Conservation (phyloP, 225 moss, liverwort and hornwort species). For the Polytrichum formosum region DNA sequence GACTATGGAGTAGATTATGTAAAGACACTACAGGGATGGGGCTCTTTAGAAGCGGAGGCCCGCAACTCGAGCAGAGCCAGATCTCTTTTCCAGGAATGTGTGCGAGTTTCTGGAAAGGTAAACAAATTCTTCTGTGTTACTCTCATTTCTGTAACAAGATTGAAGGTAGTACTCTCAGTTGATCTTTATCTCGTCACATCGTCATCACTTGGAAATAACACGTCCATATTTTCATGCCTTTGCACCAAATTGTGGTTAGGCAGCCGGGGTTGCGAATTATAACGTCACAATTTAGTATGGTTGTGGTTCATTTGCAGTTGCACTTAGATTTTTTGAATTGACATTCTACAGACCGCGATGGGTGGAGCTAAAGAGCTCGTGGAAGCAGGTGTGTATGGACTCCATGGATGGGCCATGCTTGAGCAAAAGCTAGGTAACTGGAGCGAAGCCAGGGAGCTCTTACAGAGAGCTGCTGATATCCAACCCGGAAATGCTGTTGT, state of each 20-base stretch:
- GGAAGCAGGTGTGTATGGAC: conserved; percentile 75
- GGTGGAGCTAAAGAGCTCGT: conserved; percentile 41
- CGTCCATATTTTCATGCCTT: too few relatives aligned
- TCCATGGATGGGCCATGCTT: conserved; percentile 90
- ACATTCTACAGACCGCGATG: conserved; percentile 51
- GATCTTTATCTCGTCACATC: too few relatives aligned
- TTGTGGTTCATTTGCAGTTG: too few relatives aligned
- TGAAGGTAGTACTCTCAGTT: too few relatives aligned
- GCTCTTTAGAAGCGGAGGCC: conserved; percentile 72
- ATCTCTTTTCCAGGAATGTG: conserved; percentile 58
- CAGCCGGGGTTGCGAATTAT: too few relatives aligned
- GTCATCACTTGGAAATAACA: too few relatives aligned
- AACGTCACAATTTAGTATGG: too few relatives aligned
- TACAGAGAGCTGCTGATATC: conserved; percentile 72
- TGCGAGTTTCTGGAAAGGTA: conserved; percentile 70
- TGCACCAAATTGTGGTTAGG: too few relatives aligned
- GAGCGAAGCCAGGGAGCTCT: conserved; percentile 70
- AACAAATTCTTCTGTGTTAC: neutral
- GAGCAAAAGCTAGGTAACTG: conserved; percentile 86
- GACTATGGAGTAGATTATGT: conserved; percentile 56
- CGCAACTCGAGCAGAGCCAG: conserved; percentile 61
- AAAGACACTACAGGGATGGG: conserved; percentile 84
- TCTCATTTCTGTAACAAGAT: too few relatives aligned
- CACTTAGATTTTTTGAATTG: too few relatives aligned
- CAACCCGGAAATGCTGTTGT: conserved; percentile 92